These are phyloP conservation scores for Sugiyamaella lignohabitans DNA, from an alignment of 805 yeast species.

Conservation along the genomic window DNA sequence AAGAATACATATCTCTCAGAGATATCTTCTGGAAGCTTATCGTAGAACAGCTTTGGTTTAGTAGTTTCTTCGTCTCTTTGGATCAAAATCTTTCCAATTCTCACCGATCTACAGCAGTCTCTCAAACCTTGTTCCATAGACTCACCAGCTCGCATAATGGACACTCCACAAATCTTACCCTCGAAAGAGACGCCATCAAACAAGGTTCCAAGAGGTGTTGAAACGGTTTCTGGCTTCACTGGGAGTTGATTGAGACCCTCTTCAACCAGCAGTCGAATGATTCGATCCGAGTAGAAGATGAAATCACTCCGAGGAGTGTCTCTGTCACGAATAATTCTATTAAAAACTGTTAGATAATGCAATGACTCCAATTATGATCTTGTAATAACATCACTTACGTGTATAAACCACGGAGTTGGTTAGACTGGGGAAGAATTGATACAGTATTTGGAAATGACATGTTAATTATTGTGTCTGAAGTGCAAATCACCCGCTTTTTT, in stretches of 20 bases:
- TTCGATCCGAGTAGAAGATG: conserved; percentile 91
- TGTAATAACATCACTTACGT: no score
- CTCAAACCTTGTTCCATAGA: conserved; percentile 98
- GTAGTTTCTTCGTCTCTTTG: conserved; percentile 99
- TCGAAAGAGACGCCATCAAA: conserved; percentile 68
- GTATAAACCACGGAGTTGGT: conserved; percentile 81
- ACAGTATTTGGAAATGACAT: conserved; percentile 43
- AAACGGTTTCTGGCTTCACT: conserved; percentile 58
- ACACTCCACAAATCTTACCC: conserved; percentile 97
- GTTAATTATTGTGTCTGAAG: not conserved
- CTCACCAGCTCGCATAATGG: conserved; percentile 98
- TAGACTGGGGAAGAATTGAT: conserved; percentile 72
- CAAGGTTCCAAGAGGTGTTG: conserved; percentile 66
- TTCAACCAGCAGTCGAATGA: conserved; percentile 88
- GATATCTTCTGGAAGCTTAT: conserved; percentile 90
- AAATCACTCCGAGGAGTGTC: conserved; percentile 83
- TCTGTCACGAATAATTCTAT: conserved; percentile 73
- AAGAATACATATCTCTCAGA: conserved; percentile 80
- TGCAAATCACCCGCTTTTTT: no score
- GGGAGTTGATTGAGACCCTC: conserved; percentile 94
- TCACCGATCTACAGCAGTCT: conserved; percentile 93
- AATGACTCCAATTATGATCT: not conserved
- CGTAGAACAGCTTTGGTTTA: conserved; percentile 82
- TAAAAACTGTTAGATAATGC: not conserved
- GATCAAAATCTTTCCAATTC: conserved; percentile 93